phyloP scores from a whole-genome alignment of 345 rosid species.

The Citrus hindsii region DNA sequence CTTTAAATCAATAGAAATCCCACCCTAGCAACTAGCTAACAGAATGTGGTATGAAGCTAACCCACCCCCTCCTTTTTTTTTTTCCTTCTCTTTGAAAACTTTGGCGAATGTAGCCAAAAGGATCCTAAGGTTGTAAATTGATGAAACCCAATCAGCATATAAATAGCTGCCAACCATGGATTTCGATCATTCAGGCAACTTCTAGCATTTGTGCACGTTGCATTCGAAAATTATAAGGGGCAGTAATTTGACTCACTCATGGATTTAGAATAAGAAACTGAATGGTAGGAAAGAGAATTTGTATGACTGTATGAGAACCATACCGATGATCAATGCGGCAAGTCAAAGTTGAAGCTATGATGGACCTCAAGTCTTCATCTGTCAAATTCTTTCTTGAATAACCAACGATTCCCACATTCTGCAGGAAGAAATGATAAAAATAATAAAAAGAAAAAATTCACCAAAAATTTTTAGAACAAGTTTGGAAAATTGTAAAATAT shows the following conservation, averaged over 20 bases:
- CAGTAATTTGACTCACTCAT: not conserved
- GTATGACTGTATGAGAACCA: slow-evolving; percentile 16
- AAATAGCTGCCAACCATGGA: not conserved
- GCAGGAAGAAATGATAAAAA: slow-evolving; percentile 14
- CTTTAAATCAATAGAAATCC: no score
- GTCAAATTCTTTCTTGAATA: slow-evolving; percentile 71
- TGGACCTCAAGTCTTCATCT: slow-evolving; percentile 65
- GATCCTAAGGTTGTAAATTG: not conserved
- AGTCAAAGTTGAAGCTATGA: slow-evolving; percentile 67
- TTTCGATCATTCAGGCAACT: not conserved
- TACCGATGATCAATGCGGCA: slow-evolving; percentile 82
- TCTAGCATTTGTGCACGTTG: not conserved
- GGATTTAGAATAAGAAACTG: not conserved
- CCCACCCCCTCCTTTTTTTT: no score
- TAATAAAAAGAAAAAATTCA: not conserved
- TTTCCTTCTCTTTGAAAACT: no score
- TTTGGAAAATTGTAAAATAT: not conserved
- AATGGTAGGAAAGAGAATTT: not conserved
- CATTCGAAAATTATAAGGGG: not conserved
- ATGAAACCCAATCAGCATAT: no score
- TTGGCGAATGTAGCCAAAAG: not conserved
- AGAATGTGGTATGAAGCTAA: no score
- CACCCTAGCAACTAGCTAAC: no score
- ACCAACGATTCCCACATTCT: slow-evolving; percentile 70
- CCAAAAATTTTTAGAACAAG: not conserved